These are phyloP conservation scores for Rubia peregrina DNA, from an alignment of 305 asterid genomes.

Conservation along the genomic window DNA sequence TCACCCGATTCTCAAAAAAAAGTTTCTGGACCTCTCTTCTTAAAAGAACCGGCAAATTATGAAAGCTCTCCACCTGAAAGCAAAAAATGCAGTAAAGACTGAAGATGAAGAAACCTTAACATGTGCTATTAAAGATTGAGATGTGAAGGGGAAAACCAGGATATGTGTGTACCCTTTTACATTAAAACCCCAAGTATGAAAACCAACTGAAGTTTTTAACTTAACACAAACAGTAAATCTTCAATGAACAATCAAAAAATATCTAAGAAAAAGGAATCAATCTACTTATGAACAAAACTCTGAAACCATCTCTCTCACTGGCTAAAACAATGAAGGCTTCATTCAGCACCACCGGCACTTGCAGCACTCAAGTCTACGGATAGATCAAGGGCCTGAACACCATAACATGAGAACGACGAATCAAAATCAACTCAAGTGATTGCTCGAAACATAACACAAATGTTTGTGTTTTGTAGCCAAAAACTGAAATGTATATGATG, in stretches of 20 bases:
- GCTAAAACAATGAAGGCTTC: slow-evolving; percentile 13
- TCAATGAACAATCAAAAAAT: background rate
- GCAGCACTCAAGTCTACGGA: slow-evolving; percentile 96
- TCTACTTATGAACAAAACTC: slow-evolving; percentile 3
- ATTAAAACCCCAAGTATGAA: background rate
- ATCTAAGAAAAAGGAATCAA: background rate
- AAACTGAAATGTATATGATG: background rate
- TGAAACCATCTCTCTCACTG: background rate
- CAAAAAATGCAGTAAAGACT: too few relatives aligned
- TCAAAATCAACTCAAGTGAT: background rate
- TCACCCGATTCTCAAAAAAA: too few relatives aligned
- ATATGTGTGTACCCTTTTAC: too few relatives aligned
- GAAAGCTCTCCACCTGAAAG: too few relatives aligned
- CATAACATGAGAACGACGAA: background rate
- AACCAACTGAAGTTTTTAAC: background rate
- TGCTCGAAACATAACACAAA: background rate
- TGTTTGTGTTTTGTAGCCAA: background rate
- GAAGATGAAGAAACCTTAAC: too few relatives aligned
- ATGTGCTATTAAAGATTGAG: too few relatives aligned
- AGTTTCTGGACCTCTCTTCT: too few relatives aligned
- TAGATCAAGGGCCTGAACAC: slow-evolving; percentile 59
- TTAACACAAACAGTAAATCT: background rate
- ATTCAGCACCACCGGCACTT: slow-evolving; percentile 68
- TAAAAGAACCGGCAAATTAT: too few relatives aligned
- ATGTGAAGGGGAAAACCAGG: too few relatives aligned